Percentiles rank a stretch among this genome's conserved stretches.
Conservation (phyloP, 2,329 filamentous ascomycete species). For the Penicillium glabrum region DNA sequence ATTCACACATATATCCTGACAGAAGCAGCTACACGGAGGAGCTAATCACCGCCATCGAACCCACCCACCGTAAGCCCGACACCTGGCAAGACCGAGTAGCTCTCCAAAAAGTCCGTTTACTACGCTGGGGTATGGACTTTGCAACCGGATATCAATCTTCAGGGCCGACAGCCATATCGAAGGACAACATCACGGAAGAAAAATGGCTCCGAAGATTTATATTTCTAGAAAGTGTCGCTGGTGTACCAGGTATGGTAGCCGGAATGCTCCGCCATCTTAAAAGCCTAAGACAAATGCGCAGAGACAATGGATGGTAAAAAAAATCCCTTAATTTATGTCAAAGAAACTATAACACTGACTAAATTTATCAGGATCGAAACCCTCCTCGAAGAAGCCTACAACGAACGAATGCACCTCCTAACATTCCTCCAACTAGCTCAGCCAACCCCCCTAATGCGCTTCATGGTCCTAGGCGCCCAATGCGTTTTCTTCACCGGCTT, state of each 20-base stretch:
- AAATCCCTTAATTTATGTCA: neutral
- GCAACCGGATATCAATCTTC: slow-evolving; percentile 82
- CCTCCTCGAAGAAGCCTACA: slow-evolving; percentile 84
- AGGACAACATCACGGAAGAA: slow-evolving; percentile 71
- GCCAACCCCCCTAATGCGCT: slow-evolving; percentile 83
- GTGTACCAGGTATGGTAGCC: slow-evolving; percentile 94
- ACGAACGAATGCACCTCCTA: slow-evolving; percentile 89
- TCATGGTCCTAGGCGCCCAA: slow-evolving; percentile 88
- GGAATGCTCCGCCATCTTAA: slow-evolving; percentile 90
- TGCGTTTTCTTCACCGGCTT: slow-evolving; percentile 95
- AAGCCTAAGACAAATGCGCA: slow-evolving; percentile 78
- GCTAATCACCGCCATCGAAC: slow-evolving; percentile 72
- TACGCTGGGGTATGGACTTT: slow-evolving; percentile 78
- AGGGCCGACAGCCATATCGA: slow-evolving; percentile 50
- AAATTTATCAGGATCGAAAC: slow-evolving; percentile 73
- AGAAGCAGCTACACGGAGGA: slow-evolving; percentile 63
- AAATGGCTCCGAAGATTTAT: slow-evolving; percentile 91
- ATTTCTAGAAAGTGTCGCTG: slow-evolving; percentile 92
- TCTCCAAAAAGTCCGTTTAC: slow-evolving; percentile 70
- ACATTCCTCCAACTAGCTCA: slow-evolving; percentile 91
- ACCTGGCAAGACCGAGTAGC: slow-evolving; percentile 77
- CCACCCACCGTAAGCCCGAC: slow-evolving; percentile 74
- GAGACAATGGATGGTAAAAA: slow-evolving; percentile 80
- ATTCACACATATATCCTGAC: neutral
- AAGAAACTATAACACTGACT: neutral